Conservation (phyloP, 2,329 filamentous ascomycete species). For the Cladosporium sp. region DNA sequence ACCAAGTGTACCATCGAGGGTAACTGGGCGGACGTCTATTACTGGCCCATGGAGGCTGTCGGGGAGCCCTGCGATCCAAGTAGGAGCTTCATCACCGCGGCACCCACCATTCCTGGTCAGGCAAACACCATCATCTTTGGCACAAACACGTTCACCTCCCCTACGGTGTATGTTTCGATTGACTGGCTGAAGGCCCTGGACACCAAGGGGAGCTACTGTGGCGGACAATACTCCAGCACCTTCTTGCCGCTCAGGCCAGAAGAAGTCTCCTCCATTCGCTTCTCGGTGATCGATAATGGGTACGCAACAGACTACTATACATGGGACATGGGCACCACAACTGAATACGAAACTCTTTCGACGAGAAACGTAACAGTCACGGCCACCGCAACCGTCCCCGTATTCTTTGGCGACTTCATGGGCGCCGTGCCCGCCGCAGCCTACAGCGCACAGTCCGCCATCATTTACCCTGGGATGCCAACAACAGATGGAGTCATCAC, state of each 20-base stretch:
- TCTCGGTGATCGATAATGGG: neutral
- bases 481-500: neutral
- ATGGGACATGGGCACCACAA: neutral
- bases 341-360: neutral
- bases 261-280: neutral
- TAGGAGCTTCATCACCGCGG: conserved; percentile 4
- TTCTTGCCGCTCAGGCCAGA: neutral
- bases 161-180: neutral
- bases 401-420: neutral
- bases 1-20: neutral
- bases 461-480: neutral
- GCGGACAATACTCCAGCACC: neutral
- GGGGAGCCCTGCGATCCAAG: conserved; percentile 4
- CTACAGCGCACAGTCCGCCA: neutral
- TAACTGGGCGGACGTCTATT: neutral
- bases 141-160: neutral
- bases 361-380: neutral
- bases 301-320: neutral
- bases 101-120: neutral
- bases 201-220: neutral
- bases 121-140: conserved; percentile 1
- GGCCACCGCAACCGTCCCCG: neutral
- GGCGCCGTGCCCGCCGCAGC: neutral
- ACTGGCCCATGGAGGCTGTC: conserved; percentile 3
- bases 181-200: neutral